Evolutionary conservation across 2,329 filamentous ascomycete genomes (phyloP).

Genomic region (Pseudopithomyces chartarum): DNA sequence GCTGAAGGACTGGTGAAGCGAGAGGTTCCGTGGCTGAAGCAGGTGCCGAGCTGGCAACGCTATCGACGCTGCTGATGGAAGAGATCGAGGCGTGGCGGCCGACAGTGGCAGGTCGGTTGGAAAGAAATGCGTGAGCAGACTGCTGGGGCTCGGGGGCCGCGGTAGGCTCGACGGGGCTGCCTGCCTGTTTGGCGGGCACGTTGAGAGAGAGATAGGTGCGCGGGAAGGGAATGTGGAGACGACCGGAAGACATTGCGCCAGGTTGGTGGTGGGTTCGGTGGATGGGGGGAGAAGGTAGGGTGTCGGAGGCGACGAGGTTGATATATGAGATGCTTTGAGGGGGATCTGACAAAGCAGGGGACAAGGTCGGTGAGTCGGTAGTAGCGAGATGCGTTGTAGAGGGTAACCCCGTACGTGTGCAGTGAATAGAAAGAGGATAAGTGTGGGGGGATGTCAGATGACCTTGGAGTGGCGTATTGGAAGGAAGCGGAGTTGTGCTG

Average conservation of each 20-base stretch:
- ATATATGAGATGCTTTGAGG: not conserved
- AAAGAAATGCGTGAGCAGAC: conserved; percentile 43
- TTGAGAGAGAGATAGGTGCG: conserved; percentile 43
- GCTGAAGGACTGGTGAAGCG: conserved; percentile 33
- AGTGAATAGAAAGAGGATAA: conserved; percentile 23
- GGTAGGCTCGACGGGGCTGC: conserved; percentile 1
- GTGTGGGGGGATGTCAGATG: conserved; percentile 32
- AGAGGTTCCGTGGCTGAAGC: conserved; percentile 27
- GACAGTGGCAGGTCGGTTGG: conserved; percentile 32
- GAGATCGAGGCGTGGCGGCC: conserved; percentile 35
- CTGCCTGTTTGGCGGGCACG: conserved; percentile 33
- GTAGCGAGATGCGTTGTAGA: conserved; percentile 21
- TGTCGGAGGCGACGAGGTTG: not conserved
- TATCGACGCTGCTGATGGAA: conserved; percentile 28
- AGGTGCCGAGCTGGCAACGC: conserved; percentile 34
- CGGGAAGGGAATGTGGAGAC: conserved; percentile 45
- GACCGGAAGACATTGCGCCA: conserved; percentile 42
- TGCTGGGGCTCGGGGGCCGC: conserved; percentile 27
- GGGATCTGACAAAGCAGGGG: conserved; percentile 5
- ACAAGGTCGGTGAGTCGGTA: conserved; percentile 14
- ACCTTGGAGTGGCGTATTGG: conserved; percentile 4
- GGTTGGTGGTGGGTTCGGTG: conserved; percentile 21
- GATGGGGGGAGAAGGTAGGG: conserved; percentile 9
- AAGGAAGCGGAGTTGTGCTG: conserved; percentile 20
- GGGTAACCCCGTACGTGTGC: conserved; percentile 22